Percentiles rank a stretch among this genome's conserved stretches.
These are phyloP conservation scores for Hanseniaspora meyeri DNA, from an alignment of 805 yeast genomes.

Conservation along the genomic window DNA sequence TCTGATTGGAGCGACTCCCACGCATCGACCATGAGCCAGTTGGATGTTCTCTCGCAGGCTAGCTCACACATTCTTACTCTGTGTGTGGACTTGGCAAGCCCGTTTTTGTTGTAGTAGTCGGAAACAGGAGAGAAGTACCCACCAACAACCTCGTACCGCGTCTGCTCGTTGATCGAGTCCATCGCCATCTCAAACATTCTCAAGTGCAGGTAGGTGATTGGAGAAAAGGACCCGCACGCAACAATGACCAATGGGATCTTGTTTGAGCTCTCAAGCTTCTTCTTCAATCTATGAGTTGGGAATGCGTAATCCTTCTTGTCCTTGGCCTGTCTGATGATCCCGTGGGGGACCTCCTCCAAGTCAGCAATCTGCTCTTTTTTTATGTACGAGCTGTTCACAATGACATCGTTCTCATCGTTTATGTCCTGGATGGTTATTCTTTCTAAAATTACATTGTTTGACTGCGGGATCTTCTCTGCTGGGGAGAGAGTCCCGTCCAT, in stretches of 20 bases:
- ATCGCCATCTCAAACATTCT: slow-evolving; percentile 99
- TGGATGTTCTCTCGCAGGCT: slow-evolving; percentile 91
- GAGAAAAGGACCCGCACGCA: slow-evolving; percentile 95
- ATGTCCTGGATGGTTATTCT: slow-evolving; percentile 67
- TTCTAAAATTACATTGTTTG: slow-evolving; percentile 41
- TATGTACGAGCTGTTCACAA: slow-evolving; percentile 24
- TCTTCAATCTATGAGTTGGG: slow-evolving; percentile 77
- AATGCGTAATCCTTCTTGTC: slow-evolving; percentile 56
- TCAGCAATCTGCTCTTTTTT: slow-evolving; percentile 64
- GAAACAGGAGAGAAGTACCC: slow-evolving; percentile 93
- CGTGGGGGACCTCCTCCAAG: slow-evolving; percentile 93
- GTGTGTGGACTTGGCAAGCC: slow-evolving; percentile 77
- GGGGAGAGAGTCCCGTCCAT: slow-evolving; percentile 50
- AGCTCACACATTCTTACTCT: slow-evolving; percentile 96
- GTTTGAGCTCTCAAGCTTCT: slow-evolving; percentile 53
- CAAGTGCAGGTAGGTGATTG: slow-evolving; percentile 85
- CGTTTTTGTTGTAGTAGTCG: slow-evolving; percentile 86
- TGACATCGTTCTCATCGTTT: slow-evolving; percentile 55
- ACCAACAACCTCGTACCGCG: slow-evolving; percentile 88
- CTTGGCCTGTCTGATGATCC: slow-evolving; percentile 78
- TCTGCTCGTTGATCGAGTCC: slow-evolving; percentile 81
- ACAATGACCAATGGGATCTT: slow-evolving; percentile 87
- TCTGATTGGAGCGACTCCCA: slow-evolving; percentile 92
- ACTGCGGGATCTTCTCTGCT: slow-evolving; percentile 48
- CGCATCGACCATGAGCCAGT: slow-evolving; percentile 98